Conservation (phyloP, 2,329 filamentous ascomycete species). For the Pestalotiopsis sp. region DNA sequence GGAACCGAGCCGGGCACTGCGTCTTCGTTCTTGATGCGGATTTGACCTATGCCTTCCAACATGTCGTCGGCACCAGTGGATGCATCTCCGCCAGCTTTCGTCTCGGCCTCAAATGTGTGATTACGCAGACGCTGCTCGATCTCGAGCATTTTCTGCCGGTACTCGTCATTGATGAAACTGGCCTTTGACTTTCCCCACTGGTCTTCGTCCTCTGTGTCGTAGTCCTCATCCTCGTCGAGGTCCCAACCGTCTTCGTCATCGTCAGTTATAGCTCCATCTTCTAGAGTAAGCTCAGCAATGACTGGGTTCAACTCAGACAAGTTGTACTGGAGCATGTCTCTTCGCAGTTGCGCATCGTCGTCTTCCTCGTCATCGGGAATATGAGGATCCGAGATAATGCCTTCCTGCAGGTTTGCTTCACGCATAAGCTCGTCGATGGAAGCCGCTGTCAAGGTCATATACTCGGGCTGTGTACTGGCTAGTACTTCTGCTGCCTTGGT, state of each 20-base stretch:
- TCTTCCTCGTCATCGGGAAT: slow-evolving; percentile 75
- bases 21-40: slow-evolving; percentile 37
- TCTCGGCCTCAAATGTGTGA: slow-evolving; percentile 49
- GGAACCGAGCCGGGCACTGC: slow-evolving; percentile 12
- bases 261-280: slow-evolving; percentile 63
- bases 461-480: slow-evolving; percentile 22
- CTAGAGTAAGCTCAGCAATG: slow-evolving; percentile 87
- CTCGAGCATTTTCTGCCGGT: slow-evolving; percentile 81
- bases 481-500: slow-evolving; percentile 47
- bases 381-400: slow-evolving; percentile 51
- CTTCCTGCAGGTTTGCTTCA: slow-evolving; percentile 57
- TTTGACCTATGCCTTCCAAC: slow-evolving; percentile 39
- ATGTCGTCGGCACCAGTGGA: slow-evolving; percentile 38
- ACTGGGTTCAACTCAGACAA: slow-evolving; percentile 87
- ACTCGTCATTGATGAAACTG: slow-evolving; percentile 71
- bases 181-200: slow-evolving; percentile 74
- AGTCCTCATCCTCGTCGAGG: slow-evolving; percentile 54
- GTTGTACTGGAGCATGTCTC: slow-evolving; percentile 89
- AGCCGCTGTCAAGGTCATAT: slow-evolving; percentile 43
- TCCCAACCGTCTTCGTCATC: slow-evolving; percentile 55
- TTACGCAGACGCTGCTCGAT: slow-evolving; percentile 70
- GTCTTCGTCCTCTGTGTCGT: slow-evolving; percentile 64
- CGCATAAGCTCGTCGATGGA: slow-evolving; percentile 60
- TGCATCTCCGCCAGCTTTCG: slow-evolving; percentile 54
- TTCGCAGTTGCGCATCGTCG: slow-evolving; percentile 79